A percentile compares a stretch with the other conserved stretches of the same genome.
Conservation (phyloP, 2,329 filamentous ascomycete genomes). For the Venturia nashicola region DNA sequence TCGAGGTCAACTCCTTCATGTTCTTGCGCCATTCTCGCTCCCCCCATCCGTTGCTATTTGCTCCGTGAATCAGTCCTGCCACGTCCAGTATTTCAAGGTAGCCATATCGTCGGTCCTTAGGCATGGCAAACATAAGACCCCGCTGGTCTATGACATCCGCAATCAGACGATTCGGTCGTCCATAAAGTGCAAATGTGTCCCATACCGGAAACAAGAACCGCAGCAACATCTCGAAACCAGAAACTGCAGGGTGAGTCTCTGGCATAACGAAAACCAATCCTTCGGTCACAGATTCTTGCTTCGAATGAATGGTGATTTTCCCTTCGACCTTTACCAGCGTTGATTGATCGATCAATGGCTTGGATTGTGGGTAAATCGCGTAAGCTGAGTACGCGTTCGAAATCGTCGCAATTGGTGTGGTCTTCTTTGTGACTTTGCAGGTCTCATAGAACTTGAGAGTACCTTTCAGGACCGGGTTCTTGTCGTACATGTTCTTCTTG, state of each 20-base stretch:
- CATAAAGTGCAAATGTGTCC: conserved; percentile 86
- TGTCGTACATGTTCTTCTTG: conserved; percentile 75
- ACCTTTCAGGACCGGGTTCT: conserved; percentile 60
- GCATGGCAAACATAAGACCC: conserved; percentile 97
- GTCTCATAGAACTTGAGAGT: conserved; percentile 92
- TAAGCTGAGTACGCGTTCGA: conserved; percentile 85
- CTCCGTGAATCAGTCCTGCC: conserved; percentile 61
- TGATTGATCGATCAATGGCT: conserved; percentile 85
- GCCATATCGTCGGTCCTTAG: conserved; percentile 73
- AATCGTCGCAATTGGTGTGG: conserved; percentile 79
- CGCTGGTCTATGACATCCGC: conserved; percentile 77
- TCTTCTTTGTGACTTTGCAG: conserved; percentile 84
- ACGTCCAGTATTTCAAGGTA: conserved; percentile 87
- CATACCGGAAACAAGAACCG: conserved; percentile 87
- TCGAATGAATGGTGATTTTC: conserved; percentile 73
- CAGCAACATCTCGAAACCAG: conserved; percentile 90
- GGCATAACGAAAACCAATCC: conserved; percentile 98
- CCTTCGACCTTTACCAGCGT: conserved; percentile 92
- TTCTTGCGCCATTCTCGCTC: conserved; percentile 84
- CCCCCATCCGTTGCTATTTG: conserved; percentile 65
- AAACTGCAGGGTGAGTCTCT: conserved; percentile 80
- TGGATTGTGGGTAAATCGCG: conserved; percentile 90
- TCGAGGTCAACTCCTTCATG: conserved; percentile 77
- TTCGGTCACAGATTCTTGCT: conserved; percentile 65
- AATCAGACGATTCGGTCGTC: conserved; percentile 72